A percentile compares a stretch with the other conserved stretches of the same genome.
Evolutionary conservation across 768 basidiomycete species (phyloP).

Genomic region (Boletus tylopilopsis): DNA sequence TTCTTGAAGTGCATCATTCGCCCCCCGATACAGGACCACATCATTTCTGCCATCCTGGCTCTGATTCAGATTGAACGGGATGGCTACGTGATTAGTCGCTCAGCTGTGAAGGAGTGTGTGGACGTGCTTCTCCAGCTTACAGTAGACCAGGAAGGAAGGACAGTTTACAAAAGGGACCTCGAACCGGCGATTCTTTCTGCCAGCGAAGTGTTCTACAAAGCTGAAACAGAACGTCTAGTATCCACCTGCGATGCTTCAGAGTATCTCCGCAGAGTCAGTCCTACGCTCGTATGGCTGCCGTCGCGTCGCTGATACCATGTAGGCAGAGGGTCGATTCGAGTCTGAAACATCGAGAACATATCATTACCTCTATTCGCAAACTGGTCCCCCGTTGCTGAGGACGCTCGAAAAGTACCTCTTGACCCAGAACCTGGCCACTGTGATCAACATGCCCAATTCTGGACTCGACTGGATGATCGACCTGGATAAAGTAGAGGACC

Average conservation of each 20-base stretch:
- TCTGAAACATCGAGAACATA: slow-evolving; percentile 82
- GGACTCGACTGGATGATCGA: slow-evolving; percentile 90
- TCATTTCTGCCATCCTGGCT: slow-evolving; percentile 76
- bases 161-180: slow-evolving; percentile 79
- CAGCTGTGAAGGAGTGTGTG: slow-evolving; percentile 83
- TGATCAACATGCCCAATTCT: slow-evolving; percentile 78
- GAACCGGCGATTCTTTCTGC: slow-evolving; percentile 79
- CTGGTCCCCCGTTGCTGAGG: slow-evolving; percentile 59
- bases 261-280: slow-evolving; percentile 73
- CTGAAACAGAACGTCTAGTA: slow-evolving; percentile 68
- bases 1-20: slow-evolving; percentile 81
- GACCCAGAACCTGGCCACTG: slow-evolving; percentile 65
- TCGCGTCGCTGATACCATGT: slow-evolving; percentile 15
- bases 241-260: slow-evolving; percentile 75
- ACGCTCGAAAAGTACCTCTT: slow-evolving; percentile 80
- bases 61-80: slow-evolving; percentile 91
- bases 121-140: slow-evolving; percentile 76
- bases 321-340: slow-evolving; percentile 79
- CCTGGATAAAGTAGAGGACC: slow-evolving; percentile 67
- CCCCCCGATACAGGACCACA: slow-evolving; percentile 76
- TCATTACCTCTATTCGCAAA: slow-evolving; percentile 80
- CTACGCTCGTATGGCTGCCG: neutral
- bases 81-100: slow-evolving; percentile 87
- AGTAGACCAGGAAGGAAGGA: slow-evolving; percentile 44
- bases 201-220: slow-evolving; percentile 74